Base-by-base conservation (phyloP, 352 stramenopile genomes). In the Globisporangium cystogenes region DNA sequence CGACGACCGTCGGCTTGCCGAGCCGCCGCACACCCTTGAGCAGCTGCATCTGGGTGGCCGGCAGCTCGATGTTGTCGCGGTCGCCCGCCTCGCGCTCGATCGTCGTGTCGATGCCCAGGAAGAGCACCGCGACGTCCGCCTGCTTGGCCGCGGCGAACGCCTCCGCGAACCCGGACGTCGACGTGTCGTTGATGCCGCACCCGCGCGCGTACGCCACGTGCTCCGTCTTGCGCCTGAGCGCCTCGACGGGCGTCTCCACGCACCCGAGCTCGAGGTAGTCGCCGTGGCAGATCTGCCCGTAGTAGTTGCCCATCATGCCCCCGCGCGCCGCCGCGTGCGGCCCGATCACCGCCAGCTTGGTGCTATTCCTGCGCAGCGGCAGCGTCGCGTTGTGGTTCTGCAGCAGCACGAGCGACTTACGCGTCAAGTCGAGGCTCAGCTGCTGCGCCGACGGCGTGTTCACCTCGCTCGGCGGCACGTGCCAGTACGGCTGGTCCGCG, bases 381-480 rank as follows among this genome's bases (percentile, higher is more conserved):
- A 98, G 69, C 6, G 76, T 62, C 5, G 72, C 58, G 7, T 73
- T 64, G 5, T 77, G 56, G 65, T 99, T 98, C 66, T 98, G 93
- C 14, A 98, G 69, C 15, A 99, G 65, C 20, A 98, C 86, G n/a
- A 98, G 75, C 37, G 78, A 96, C 62, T 97, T 87, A 20, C 69
- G 65, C n/a, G 84, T 79, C 24, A 90, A 69, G 3, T 93, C 67
- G 5, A 92, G 54, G 48, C 86, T 88, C 23, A 96, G 52, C 31
- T 70, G 41, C 31, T 81, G 76, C 35, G 89, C 72, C 43, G 55
- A 65, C 1, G 64, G 56, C 42, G 78, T 94, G 63, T 90, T 82
- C 8, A 97, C 75, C 36, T 90, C 80, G 10, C 64, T 82, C 0
- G 82, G 70, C 15, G 68, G 23, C 11, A 93, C 75, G 37, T 92